Conservation (phyloP, 331 rosid species). For the Rosa hybrid region DNA sequence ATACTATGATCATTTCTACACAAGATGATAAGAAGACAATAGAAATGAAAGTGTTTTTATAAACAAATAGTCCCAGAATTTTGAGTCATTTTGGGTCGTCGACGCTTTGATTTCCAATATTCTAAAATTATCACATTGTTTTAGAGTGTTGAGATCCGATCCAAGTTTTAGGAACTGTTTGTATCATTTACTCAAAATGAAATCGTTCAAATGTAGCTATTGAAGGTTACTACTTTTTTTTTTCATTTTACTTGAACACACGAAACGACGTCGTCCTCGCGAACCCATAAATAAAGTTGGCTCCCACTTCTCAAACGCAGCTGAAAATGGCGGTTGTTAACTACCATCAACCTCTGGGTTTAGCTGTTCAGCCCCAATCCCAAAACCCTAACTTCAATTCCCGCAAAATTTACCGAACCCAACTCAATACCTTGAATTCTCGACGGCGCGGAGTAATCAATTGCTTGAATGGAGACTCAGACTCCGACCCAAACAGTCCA, state of each 20-base stretch:
- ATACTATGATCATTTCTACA: too few species aligned
- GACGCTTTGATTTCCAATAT: too few species aligned
- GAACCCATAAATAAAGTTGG: not conserved
- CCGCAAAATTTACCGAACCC: conserved; percentile 9
- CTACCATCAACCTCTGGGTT: conserved; percentile 6
- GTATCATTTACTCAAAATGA: too few species aligned
- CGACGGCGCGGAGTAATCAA: conserved; percentile 14
- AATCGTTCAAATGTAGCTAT: not conserved
- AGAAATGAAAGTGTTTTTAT: too few species aligned
- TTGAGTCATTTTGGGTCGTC: too few species aligned
- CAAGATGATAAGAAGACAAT: too few species aligned
- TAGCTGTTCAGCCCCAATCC: conserved; percentile 16
- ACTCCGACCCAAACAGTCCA: conserved; percentile 30
- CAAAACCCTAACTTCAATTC: conserved; percentile 37
- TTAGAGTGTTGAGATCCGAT: too few species aligned
- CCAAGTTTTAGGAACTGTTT: too few species aligned
- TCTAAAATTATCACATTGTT: too few species aligned
- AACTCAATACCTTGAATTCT: not conserved
- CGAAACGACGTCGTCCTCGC: not conserved
- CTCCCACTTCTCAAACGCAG: not conserved
- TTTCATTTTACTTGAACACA: too few species aligned
- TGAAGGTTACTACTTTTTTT: too few species aligned
- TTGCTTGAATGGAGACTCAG: conserved; percentile 32
- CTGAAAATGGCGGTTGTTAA: conserved; percentile 39
- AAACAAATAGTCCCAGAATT: too few species aligned